Evolutionary conservation across 2,329 filamentous ascomycete genomes (phyloP).

Genomic region (Ophiostoma angusticollis): DNA sequence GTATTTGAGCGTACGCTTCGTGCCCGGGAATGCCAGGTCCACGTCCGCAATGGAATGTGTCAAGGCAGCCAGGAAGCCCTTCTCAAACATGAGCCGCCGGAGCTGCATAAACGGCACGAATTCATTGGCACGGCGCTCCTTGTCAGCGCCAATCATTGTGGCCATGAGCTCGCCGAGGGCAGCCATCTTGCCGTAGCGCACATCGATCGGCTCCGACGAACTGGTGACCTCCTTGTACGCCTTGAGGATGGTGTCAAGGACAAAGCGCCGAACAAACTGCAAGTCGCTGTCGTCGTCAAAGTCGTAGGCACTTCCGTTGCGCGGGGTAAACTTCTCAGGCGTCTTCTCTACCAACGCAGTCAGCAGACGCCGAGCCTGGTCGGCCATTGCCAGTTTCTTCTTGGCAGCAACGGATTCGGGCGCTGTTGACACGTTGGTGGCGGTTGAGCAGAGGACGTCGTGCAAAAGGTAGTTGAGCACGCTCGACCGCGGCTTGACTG

Average conservation of each 20-base stretch:
- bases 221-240: conserved; percentile 79
- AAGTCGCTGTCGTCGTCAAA: conserved; percentile 73
- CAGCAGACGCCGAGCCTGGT: conserved; percentile 74
- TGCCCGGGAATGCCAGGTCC: conserved; percentile 84
- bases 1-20: conserved; percentile 91
- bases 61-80: conserved; percentile 79
- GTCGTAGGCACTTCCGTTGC: conserved; percentile 42
- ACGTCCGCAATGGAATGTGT: conserved; percentile 91
- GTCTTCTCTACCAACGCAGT: conserved; percentile 83
- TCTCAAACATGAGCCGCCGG: conserved; percentile 94
- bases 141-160: conserved; percentile 75
- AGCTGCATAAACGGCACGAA: conserved; percentile 52
- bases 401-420: conserved; percentile 62
- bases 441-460: conserved; percentile 51
- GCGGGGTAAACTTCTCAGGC: conserved; percentile 56
- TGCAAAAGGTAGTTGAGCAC: conserved; percentile 90
- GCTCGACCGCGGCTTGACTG: conserved; percentile 84
- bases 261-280: conserved; percentile 85
- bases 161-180: conserved; percentile 85
- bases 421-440: conserved; percentile 28
- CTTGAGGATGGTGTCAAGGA: conserved; percentile 82
- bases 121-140: conserved; percentile 56
- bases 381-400: conserved; percentile 75
- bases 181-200: conserved; percentile 78
- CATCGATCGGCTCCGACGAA: conserved; percentile 68